Conservation (phyloP, 2,329 filamentous ascomycete species). For the Curvularia sp. region DNA sequence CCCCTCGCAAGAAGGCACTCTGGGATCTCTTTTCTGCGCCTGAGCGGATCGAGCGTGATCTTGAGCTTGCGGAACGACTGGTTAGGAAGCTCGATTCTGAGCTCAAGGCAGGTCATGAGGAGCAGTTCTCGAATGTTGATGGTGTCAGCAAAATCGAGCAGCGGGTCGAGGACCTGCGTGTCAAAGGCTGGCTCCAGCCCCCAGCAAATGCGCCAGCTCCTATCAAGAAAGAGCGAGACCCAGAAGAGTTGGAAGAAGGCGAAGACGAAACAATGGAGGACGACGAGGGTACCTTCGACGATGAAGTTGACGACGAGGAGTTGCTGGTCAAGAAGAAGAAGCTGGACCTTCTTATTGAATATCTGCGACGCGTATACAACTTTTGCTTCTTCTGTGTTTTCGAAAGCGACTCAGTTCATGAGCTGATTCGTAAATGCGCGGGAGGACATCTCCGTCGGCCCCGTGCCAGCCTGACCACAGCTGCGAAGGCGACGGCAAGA, state of each 20-base stretch:
- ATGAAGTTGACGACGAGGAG: slow-evolving; percentile 89
- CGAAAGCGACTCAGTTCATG: slow-evolving; percentile 95
- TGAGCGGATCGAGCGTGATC: slow-evolving; percentile 89
- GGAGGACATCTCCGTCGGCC: slow-evolving; percentile 96
- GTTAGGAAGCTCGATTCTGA: slow-evolving; percentile 86
- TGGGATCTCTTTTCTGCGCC: slow-evolving; percentile 97
- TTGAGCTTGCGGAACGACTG: slow-evolving; percentile 81
- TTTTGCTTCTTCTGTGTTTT: slow-evolving; percentile 99
- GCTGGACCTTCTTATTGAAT: slow-evolving; percentile 93
- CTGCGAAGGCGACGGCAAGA: slow-evolving; percentile 82
- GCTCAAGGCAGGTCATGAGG: slow-evolving; percentile 71
- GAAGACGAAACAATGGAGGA: slow-evolving; percentile 69
- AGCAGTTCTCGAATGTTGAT: slow-evolving; percentile 56
- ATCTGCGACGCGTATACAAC: slow-evolving; percentile 93
- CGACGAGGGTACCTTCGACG: slow-evolving; percentile 70
- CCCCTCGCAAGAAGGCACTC: slow-evolving; percentile 90
- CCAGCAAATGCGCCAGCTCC: slow-evolving; percentile 60
- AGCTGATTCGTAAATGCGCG: slow-evolving; percentile 92
- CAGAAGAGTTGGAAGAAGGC: slow-evolving; percentile 74
- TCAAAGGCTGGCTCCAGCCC: slow-evolving; percentile 77
- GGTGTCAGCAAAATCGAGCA: slow-evolving; percentile 83
- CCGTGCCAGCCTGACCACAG: slow-evolving; percentile 79
- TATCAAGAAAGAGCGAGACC: slow-evolving; percentile 67
- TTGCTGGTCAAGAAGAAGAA: slow-evolving; percentile 94
- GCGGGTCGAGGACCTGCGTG: slow-evolving; percentile 80